Evolutionary conservation across 1,139 yeast species (phyloP), one percentile per base, ranked within the genome.

Genomic region (Suhomyces bribrorum): DNA sequence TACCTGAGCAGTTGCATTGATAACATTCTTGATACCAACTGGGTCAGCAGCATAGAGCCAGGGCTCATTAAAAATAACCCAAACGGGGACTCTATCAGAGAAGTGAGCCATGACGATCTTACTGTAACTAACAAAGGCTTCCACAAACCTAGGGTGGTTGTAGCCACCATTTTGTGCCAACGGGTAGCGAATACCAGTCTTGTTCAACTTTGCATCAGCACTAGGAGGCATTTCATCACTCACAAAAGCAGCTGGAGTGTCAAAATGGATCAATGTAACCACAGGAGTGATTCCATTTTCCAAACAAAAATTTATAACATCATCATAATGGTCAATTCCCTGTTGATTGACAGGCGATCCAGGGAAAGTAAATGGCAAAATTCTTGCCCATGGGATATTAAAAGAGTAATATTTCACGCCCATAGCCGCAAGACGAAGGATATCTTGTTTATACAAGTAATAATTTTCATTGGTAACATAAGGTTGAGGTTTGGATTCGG

Each of bases 61-160:
- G 5, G 71, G 71, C 40, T 65, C 70, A 42, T 65, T 65, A 40
- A 62, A 45, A 5, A 66, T 59, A 36, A 65, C 47, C 61, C 65
- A 64, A 12, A 56, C 35, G 7, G 61, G 59, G 13, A 65, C 69
- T 42, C 64, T 56, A 25, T 62, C 62, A 9, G 63, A 64, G 35
- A 54, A 54, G 32, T 62, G 63, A 23, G 63, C 48, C 41, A 65
- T 55, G 13, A 64, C 55, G 13, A 59, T 54, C 26, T 57, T 53
- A 23, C 67, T 64, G 41, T 64, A 65, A 34, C 56, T 46, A 24
- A 51, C 61, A 45, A 62, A 65, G 20, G 64, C 66, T 5, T 60
- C 59, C 12, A 59, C 57, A 30, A 64, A 56, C 11, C 48, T 48
- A 3, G 48, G 50, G 36, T 54, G 47, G 12, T 49, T 50, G 45